phyloP scores from a whole-genome alignment of 2,329 filamentous ascomycete species.

The Colletotrichum abscissum region DNA sequence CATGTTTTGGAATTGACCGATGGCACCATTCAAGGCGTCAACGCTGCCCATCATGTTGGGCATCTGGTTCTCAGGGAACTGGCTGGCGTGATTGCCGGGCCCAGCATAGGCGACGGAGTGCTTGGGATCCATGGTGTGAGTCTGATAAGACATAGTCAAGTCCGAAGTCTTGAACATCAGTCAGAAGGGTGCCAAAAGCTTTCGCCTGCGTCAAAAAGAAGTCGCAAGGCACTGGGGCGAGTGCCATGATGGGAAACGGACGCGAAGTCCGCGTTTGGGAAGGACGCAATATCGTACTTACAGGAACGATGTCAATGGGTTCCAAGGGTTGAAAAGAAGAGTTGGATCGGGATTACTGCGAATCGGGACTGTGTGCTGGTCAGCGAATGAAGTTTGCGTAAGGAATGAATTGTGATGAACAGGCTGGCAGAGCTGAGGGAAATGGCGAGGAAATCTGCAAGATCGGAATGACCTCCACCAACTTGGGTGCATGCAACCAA shows the following conservation, averaged over 20 bases:
- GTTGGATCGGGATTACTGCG: neutral
- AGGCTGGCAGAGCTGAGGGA: too few relatives aligned
- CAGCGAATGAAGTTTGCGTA: conserved; percentile 12
- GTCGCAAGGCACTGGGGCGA: neutral
- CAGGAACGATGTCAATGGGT: conserved; percentile 22
- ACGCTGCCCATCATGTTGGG: conserved; percentile 29
- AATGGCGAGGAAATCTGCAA: neutral
- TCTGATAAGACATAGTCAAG: conserved; percentile 48
- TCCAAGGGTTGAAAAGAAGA: conserved; percentile 14
- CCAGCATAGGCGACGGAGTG: conserved; percentile 40
- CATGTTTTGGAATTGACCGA: conserved; percentile 42
- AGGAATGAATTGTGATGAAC: neutral
- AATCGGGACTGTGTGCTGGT: neutral
- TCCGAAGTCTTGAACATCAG: neutral
- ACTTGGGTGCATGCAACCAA: neutral
- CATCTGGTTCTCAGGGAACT: conserved; percentile 35
- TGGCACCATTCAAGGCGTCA: conserved; percentile 24
- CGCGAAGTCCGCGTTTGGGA: too few relatives aligned
- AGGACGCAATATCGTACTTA: conserved; percentile 3
- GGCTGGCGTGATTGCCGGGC: conserved; percentile 10
- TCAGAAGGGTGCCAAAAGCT: neutral
- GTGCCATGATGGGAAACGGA: neutral
- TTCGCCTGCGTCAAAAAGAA: neutral
- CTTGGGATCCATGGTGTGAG: conserved; percentile 51
- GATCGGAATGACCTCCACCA: neutral